Conservation (phyloP, 768 basidiomycete genomes). For the Leucogyrophana mollusca region DNA sequence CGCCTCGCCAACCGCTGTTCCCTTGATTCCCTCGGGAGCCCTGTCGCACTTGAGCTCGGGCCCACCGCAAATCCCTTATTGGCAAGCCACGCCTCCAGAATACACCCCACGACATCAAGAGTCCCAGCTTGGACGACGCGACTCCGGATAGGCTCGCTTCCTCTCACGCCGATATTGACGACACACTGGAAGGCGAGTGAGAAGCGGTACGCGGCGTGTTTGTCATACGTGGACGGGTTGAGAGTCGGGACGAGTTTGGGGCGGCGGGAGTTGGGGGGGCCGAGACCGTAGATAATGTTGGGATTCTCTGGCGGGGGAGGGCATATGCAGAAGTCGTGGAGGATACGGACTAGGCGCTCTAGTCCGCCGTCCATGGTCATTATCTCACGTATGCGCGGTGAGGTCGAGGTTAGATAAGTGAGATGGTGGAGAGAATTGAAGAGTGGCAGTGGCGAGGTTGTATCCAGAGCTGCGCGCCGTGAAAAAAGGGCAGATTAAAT, state of each 20-base stretch:
- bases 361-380: constrained; percentile 98
- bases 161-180: constrained; percentile 95
- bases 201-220: constrained; percentile 85
- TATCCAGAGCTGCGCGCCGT: constrained; percentile 43
- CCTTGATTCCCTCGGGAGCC: constrained; percentile 69
- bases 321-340: constrained; percentile 83
- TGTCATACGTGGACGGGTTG: constrained; percentile 71
- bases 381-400: constrained; percentile 96
- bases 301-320: constrained; percentile 83
- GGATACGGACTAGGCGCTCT: constrained; percentile 89
- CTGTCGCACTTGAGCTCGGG: constrained; percentile 74
- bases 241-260: constrained; percentile 58
- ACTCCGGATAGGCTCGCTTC: constrained; percentile 87
- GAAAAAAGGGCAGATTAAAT: constrained; percentile 8
- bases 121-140: constrained; percentile 95
- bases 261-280: constrained; percentile 58
- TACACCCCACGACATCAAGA: constrained; percentile 89
- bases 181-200: constrained; percentile 95
- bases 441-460: constrained; percentile 60
- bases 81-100: constrained; percentile 90
- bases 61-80: constrained; percentile 86
- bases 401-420: constrained; percentile 94
- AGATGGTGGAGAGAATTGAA: constrained; percentile 96
- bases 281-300: constrained; percentile 72
- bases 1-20: constrained; percentile 70